phyloP scores from a whole-genome alignment of 129 eudicot species.

The Artemisia argyi region DNA sequence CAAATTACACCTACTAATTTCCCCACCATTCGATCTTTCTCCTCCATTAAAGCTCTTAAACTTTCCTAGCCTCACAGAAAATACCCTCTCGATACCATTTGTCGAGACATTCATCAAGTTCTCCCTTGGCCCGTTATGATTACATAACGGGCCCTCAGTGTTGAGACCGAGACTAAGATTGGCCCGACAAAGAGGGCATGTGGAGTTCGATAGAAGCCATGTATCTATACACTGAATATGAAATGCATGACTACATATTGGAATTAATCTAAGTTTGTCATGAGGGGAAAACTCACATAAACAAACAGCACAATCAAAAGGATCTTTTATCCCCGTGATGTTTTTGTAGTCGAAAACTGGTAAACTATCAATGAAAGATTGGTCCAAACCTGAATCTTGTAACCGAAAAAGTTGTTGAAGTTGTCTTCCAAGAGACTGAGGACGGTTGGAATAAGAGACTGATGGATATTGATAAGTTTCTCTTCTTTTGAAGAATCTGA shows the following conservation, averaged over 20 bases:
- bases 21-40: constrained; percentile 23
- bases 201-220: constrained; percentile 62
- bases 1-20: constrained; percentile 38
- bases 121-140: constrained; percentile 21
- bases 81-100: constrained; percentile 22
- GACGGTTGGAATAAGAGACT: constrained; percentile 34
- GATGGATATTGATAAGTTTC: constrained; percentile 26
- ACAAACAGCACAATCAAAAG: constrained; percentile 68
- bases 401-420: constrained; percentile 59
- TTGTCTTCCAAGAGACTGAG: constrained; percentile 54
- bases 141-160: constrained; percentile 8
- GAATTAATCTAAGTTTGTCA: constrained; percentile 55
- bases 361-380: constrained; percentile 45
- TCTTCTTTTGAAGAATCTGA: constrained; percentile 27
- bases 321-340: constrained; percentile 39
- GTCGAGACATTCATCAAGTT: not conserved
- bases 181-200: constrained; percentile 64
- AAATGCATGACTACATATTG: constrained; percentile 60
- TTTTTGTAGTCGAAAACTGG: constrained; percentile 51
- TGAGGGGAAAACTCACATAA: constrained; percentile 43
- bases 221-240: constrained; percentile 65
- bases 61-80: constrained; percentile 60
- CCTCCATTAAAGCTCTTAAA: constrained; percentile 30
- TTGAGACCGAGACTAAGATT: constrained; percentile 6
- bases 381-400: constrained; percentile 71